A percentile compares a stretch with the other conserved stretches of the same genome.
These are phyloP conservation scores for Plasmodium falciparum DNA, from an alignment of 169 alveolate genomes.

Conservation along the genomic window DNA sequence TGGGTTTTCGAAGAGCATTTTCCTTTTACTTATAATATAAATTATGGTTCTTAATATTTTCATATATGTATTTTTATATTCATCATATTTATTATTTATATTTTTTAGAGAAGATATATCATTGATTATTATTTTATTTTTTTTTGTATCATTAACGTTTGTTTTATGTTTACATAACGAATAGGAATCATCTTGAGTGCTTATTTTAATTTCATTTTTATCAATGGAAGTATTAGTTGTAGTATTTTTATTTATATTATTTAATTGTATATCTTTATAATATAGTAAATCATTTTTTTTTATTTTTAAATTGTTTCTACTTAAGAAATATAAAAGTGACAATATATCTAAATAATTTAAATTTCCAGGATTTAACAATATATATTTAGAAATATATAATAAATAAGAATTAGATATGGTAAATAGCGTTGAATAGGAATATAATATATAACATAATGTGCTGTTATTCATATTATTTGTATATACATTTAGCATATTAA, in stretches of 20 bases:
- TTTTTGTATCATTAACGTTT: not conserved
- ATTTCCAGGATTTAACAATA: slow-evolving; percentile 17
- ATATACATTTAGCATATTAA: slow-evolving; percentile 47
- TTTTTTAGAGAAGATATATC: not conserved
- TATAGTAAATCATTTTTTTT: not conserved
- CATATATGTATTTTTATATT: slow-evolving; percentile 32
- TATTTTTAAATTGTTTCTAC: slow-evolving; percentile 19
- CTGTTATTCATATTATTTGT: slow-evolving; percentile 51
- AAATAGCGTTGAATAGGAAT: slow-evolving; percentile 52
- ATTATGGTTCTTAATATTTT: slow-evolving; percentile 44
- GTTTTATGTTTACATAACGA: not conserved
- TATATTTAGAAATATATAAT: slow-evolving; percentile 50
- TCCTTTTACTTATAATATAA: slow-evolving; percentile 24
- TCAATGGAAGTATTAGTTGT: not conserved
- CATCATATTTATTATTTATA: slow-evolving; percentile 11
- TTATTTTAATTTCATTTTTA: not conserved
- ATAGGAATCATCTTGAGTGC: too few species aligned
- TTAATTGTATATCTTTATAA: not conserved
- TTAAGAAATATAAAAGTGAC: slow-evolving; percentile 27
- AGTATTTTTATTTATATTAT: not conserved
- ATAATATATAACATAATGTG: slow-evolving; percentile 27
- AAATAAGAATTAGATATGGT: slow-evolving; percentile 16
- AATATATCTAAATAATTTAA: slow-evolving; percentile 48
- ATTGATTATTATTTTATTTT: not conserved
- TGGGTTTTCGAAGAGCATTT: slow-evolving; percentile 17